Base-by-base conservation (phyloP, 208 protist genomes). In the Crithidia thermophila region DNA sequence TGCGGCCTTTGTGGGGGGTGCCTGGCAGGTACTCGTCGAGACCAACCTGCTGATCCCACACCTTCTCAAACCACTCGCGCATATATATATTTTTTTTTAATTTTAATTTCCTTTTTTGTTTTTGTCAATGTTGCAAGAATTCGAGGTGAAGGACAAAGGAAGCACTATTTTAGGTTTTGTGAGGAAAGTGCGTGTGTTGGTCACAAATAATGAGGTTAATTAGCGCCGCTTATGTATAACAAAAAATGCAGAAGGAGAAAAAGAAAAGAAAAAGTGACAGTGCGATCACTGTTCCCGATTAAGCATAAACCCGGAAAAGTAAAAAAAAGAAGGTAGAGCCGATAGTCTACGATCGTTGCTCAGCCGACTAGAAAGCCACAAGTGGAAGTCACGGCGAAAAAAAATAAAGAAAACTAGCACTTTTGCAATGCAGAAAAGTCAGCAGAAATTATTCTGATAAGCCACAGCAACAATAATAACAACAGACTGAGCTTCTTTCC, bases 1-100 rank as follows among this genome's bases (percentile, higher is more conserved):
- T 45, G 40, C 39, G 59, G 30, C 42, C 18, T 7, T 70, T 60
- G 50, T 72, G 71, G 3, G 71, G 71, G 25, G 78, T 86, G 31
- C 84, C 83, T 4, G 82, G 78, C 57, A 88, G 76, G 57, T 87
- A 91, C 31, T 67, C 66, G 63, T 94, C 84, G 0, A 94, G 58
- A 13, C 77, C 88, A 21, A 79, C 21, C 55, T 84, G 61, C 36
- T 53, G 66, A 46, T 84, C 72, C 40, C 69, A 68, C 33, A 58
- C 37, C 1, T 30, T 25, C 37, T 79, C 64, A 3, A 78, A 11
- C 36, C 43, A 52, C 58, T 66, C 28, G 23, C 52, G 56, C 63
- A 80, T 78, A 45, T 43, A 6, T 23, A 67, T 55, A 36, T 50
- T 45, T 67, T 56, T 56, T 69, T 28, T 3, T 43, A 23, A 28